These are phyloP conservation scores for Serendipita vermifera DNA, from an alignment of 768 basidiomycete genomes.

Conservation along the genomic window DNA sequence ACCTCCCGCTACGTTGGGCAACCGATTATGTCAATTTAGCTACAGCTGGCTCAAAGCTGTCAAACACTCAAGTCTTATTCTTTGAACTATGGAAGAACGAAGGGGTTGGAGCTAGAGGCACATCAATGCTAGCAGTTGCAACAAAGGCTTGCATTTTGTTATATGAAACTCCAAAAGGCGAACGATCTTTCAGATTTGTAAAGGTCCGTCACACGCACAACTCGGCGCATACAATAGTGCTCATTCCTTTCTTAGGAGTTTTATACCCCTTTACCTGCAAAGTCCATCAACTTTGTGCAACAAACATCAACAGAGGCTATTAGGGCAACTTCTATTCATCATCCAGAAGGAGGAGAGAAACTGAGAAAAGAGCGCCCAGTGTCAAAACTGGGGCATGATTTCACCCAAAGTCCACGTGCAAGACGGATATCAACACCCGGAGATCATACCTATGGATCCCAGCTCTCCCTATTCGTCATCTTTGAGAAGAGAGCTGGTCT, in stretches of 20 bases:
- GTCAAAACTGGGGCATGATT: neutral
- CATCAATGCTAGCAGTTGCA: constrained; percentile 54
- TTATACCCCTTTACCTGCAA: constrained; percentile 60
- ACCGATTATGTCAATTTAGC: constrained; percentile 76
- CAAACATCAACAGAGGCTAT: constrained; percentile 12
- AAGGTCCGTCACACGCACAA: constrained; percentile 36
- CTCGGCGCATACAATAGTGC: neutral
- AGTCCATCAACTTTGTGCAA: constrained; percentile 48
- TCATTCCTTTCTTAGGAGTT: constrained; percentile 47
- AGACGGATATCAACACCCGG: constrained; percentile 27
- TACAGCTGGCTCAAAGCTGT: constrained; percentile 47
- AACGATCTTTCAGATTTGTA: constrained; percentile 69
- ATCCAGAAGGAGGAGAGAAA: constrained; percentile 1
- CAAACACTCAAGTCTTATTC: constrained; percentile 42
- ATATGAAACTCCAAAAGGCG: constrained; percentile 71
- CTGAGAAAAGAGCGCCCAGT: neutral
- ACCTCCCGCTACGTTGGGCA: constrained; percentile 70
- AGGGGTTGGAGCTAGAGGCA: constrained; percentile 32
- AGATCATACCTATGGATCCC: constrained; percentile 40
- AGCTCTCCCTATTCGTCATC: constrained; percentile 65
- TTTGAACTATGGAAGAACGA: constrained; percentile 56
- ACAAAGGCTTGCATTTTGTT: constrained; percentile 60
- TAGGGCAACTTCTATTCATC: neutral
- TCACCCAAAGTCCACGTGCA: constrained; percentile 27
- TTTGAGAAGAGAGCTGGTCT: constrained; percentile 84